Percentiles rank a stretch among this genome's conserved stretches.
Evolutionary conservation across 2,329 filamentous ascomycete genomes (phyloP).

Genomic region (Plectosphaerella sp.): DNA sequence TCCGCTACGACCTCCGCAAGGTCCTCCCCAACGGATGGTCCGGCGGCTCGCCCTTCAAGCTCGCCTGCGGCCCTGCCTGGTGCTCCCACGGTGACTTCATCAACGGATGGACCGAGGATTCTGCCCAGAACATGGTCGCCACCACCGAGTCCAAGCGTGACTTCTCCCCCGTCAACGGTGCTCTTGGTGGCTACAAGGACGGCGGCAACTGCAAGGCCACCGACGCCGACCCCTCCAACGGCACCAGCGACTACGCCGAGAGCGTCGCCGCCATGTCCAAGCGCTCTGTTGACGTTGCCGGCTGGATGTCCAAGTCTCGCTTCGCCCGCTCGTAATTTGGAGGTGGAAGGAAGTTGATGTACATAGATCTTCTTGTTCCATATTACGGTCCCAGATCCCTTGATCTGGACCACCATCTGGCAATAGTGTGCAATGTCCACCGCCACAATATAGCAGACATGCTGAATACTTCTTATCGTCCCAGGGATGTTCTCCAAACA

Average conservation of each 20-base stretch:
- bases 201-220: slow-evolving; percentile 22
- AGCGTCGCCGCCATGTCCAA: slow-evolving; percentile 21
- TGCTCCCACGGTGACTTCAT: slow-evolving; percentile 44
- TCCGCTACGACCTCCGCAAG: slow-evolving; percentile 41
- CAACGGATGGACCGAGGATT: slow-evolving; percentile 41
- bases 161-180: slow-evolving; percentile 29
- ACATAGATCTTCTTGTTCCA: neutral
- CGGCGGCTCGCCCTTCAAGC: slow-evolving; percentile 36
- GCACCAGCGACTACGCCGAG: slow-evolving; percentile 34
- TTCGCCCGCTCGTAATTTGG: neutral
- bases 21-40: slow-evolving; percentile 37
- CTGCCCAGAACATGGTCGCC: slow-evolving; percentile 33
- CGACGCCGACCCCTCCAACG: slow-evolving; percentile 34
- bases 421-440: too few relatives aligned
- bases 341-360: neutral
- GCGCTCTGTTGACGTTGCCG: slow-evolving; percentile 7
- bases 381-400: too few relatives aligned
- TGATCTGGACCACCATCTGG: too few relatives aligned
- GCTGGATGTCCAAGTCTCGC: slow-evolving; percentile 11
- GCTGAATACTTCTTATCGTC: too few relatives aligned
- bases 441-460: too few relatives aligned
- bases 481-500: too few relatives aligned
- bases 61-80: slow-evolving; percentile 34
- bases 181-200: slow-evolving; percentile 22
- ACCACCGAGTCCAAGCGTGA: slow-evolving; percentile 28